A percentile compares a stretch with the other conserved stretches of the same genome.
Evolutionary conservation across 2,329 filamentous ascomycete species (phyloP).

Genomic region (Lecanoromycetidae sp.): DNA sequence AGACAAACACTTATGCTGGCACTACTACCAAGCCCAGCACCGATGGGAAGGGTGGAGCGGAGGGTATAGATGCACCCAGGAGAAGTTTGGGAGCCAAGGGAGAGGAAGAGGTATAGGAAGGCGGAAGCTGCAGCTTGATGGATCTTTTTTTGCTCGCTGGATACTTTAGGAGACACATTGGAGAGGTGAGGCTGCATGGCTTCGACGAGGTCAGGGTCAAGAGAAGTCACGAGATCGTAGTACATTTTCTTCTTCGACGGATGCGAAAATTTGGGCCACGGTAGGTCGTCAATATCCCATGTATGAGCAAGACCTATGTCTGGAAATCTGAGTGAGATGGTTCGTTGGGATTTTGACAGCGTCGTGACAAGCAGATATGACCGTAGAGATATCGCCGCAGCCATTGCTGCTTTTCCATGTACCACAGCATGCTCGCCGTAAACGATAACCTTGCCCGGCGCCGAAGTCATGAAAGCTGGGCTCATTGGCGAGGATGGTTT

Average conservation of each 20-base stretch:
- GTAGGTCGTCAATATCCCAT: slow-evolving; percentile 86
- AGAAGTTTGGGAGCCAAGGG: slow-evolving; percentile 65
- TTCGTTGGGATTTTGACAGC: slow-evolving; percentile 81
- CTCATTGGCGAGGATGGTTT: slow-evolving; percentile 50
- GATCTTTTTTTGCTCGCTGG: slow-evolving; percentile 66
- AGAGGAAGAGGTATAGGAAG: slow-evolving; percentile 89
- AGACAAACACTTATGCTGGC: slow-evolving; percentile 90
- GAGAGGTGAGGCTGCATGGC: slow-evolving; percentile 70
- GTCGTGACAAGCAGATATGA: slow-evolving; percentile 95
- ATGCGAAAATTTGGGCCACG: slow-evolving; percentile 70
- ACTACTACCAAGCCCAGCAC: slow-evolving; percentile 81
- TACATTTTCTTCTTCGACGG: slow-evolving; percentile 87
- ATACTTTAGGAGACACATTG: slow-evolving; percentile 52
- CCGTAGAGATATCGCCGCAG: slow-evolving; percentile 84
- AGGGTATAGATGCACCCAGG: slow-evolving; percentile 79
- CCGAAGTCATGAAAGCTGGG: slow-evolving; percentile 93
- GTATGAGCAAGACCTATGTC: slow-evolving; percentile 83
- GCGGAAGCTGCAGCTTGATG: slow-evolving; percentile 69
- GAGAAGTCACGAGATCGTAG: slow-evolving; percentile 72
- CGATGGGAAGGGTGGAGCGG: slow-evolving; percentile 85
- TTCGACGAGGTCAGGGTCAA: slow-evolving; percentile 70
- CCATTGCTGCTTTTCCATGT: slow-evolving; percentile 90
- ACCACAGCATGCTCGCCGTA: slow-evolving; percentile 98
- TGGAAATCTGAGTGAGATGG: slow-evolving; percentile 75
- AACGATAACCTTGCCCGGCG: slow-evolving; percentile 94